phyloP scores from a whole-genome alignment of 1,284 basidiomycete genomes.

The Ganoderma boninense region DNA sequence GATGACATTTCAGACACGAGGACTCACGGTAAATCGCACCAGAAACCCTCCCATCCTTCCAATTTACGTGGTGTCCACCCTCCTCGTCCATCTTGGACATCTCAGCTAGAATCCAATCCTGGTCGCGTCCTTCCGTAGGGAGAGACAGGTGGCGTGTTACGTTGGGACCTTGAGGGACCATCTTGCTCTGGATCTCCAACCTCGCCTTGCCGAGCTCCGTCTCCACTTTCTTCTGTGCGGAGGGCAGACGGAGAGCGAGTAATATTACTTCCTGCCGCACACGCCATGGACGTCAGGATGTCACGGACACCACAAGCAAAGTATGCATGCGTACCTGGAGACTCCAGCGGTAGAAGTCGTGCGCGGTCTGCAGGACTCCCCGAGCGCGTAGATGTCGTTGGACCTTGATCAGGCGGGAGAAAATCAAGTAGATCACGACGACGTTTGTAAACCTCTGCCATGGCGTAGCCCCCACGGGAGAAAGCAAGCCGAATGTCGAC shows the following conservation, averaged over 20 bases:
- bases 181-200: constrained; percentile 70
- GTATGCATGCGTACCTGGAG: constrained; percentile 54
- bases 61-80: constrained; percentile 57
- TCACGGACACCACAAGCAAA: neutral
- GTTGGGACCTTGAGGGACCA: constrained; percentile 69
- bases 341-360: constrained; percentile 65
- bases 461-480: constrained; percentile 30
- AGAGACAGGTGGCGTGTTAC: constrained; percentile 73
- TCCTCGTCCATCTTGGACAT: constrained; percentile 83
- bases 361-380: constrained; percentile 61
- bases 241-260: constrained; percentile 74
- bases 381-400: constrained; percentile 81
- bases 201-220: constrained; percentile 76
- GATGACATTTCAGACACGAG: neutral
- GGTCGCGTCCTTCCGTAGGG: constrained; percentile 71
- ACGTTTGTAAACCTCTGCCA: constrained; percentile 65
- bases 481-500: constrained; percentile 11
- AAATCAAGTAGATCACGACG: constrained; percentile 70
- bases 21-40: constrained; percentile 89
- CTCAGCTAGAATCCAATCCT: constrained; percentile 83
- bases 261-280: constrained; percentile 61
- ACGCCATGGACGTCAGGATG: neutral
- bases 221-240: constrained; percentile 71
- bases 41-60: constrained; percentile 82
- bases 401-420: constrained; percentile 57